Evolutionary conservation across 148 eudicot species (phyloP).

Genomic region (Linanthus parryae): DNA sequence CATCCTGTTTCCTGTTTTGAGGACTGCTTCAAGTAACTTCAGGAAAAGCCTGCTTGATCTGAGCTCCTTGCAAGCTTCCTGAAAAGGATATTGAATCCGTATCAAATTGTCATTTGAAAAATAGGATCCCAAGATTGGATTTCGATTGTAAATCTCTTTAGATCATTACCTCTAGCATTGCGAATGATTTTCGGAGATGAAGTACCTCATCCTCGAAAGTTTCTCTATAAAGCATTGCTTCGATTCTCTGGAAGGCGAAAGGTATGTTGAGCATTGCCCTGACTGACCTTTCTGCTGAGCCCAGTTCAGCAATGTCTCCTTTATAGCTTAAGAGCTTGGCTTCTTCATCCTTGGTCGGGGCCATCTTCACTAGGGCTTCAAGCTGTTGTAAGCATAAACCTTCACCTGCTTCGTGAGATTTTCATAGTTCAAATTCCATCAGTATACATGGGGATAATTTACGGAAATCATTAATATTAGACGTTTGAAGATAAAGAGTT

Average conservation of each 20-base stretch:
- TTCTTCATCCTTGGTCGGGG: conserved; percentile 91
- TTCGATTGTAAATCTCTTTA: no score
- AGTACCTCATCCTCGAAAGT: conserved; percentile 86
- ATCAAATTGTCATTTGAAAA: no score
- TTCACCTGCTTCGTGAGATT: conserved; percentile 37
- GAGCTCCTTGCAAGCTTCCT: conserved; percentile 97
- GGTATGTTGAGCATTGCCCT: conserved; percentile 62
- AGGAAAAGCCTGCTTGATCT: conserved; percentile 89
- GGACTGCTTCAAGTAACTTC: conserved; percentile 89
- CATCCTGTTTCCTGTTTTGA: conserved; percentile 97
- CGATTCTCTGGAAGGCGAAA: conserved; percentile 68
- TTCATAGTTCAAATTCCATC: neutral
- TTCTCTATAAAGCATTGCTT: conserved; percentile 88
- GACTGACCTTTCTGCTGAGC: conserved; percentile 78
- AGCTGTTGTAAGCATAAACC: conserved; percentile 82
- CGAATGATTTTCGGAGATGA: conserved; percentile 79
- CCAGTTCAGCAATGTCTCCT: conserved; percentile 57
- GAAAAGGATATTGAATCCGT: neutral
- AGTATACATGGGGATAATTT: no score
- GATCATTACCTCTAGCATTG: conserved; percentile 93
- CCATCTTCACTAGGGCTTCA: conserved; percentile 84
- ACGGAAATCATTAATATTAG: no score
- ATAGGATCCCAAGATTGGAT: no score
- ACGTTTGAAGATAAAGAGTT: no score
- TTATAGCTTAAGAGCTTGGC: conserved; percentile 54